A percentile compares a stretch with the other conserved stretches of the same genome.
phyloP scores from a whole-genome alignment of 371 early-diverging fungal species.

The Mortierella sp. region DNA sequence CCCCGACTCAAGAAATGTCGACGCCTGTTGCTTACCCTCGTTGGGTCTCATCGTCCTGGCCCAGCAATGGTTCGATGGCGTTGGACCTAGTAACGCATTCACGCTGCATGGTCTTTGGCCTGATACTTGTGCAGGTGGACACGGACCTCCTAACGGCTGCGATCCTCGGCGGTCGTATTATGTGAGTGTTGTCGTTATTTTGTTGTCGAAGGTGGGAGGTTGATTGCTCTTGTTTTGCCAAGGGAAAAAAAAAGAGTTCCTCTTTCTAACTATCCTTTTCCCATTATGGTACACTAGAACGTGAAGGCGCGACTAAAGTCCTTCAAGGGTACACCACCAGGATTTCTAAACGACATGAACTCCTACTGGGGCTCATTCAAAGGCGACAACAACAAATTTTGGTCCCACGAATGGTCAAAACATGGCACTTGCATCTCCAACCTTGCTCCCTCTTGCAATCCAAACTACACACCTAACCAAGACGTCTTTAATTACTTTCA shows the following conservation, averaged over 20 bases:
- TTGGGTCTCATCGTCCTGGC: constrained; percentile 75
- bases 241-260: too few relatives aligned
- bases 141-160: constrained; percentile 72
- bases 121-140: constrained; percentile 75
- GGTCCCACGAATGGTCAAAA: constrained; percentile 83
- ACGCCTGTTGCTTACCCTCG: constrained; percentile 78
- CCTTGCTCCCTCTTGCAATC: constrained; percentile 69
- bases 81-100: constrained; percentile 66
- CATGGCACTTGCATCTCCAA: constrained; percentile 84
- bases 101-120: constrained; percentile 91
- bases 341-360: constrained; percentile 69
- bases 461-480: constrained; percentile 46
- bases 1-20: constrained; percentile 26
- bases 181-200: neutral
- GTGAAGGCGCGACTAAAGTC: constrained; percentile 22
- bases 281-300: neutral
- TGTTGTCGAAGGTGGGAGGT: neutral
- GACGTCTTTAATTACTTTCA: constrained; percentile 74
- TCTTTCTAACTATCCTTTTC: neutral
- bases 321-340: constrained; percentile 24
- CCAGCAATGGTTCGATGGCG: constrained; percentile 64
- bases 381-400: constrained; percentile 56
- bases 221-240: neutral
- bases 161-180: constrained; percentile 69
- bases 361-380: constrained; percentile 82